phyloP scores from a whole-genome alignment of 805 yeast species.

The Candida peoriensis region DNA sequence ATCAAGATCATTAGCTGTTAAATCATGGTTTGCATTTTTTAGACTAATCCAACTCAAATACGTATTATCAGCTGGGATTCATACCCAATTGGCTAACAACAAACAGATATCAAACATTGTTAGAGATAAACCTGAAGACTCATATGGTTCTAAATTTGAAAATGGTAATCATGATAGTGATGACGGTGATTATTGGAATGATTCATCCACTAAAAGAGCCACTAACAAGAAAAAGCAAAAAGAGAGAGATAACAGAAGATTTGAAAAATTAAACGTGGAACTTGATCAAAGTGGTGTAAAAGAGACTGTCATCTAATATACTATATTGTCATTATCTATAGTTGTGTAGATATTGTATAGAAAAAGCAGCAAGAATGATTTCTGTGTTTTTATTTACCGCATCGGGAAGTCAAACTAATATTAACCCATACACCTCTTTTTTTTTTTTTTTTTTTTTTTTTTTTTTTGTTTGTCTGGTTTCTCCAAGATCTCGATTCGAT shows the following conservation, averaged over 20 bases:
- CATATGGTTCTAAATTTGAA: slow-evolving; percentile 9
- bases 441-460: too few species aligned
- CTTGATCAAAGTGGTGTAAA: slow-evolving; percentile 23
- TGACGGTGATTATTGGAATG: slow-evolving; percentile 10
- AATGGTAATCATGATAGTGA: slow-evolving; percentile 10
- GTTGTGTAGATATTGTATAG: too few species aligned
- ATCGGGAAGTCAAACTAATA: too few species aligned
- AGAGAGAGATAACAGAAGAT: slow-evolving; percentile 19
- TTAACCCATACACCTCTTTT: too few species aligned
- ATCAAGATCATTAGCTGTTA: slow-evolving; percentile 24
- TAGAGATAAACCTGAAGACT: slow-evolving; percentile 15
- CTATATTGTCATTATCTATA: too few species aligned
- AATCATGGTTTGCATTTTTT: slow-evolving; percentile 26
- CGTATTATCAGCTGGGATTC: slow-evolving; percentile 21
- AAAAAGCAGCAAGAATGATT: too few species aligned
- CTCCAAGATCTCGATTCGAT: too few species aligned
- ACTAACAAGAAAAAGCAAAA: slow-evolving; percentile 16
- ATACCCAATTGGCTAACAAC: slow-evolving; percentile 23
- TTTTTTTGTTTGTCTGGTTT: too few species aligned
- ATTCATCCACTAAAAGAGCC: slow-evolving; percentile 9
- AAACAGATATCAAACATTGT: slow-evolving; percentile 14
- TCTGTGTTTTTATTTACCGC: too few species aligned
- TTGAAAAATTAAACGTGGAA: slow-evolving; percentile 14
- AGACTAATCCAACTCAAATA: slow-evolving; percentile 24
- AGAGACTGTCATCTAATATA: too few species aligned